These are phyloP conservation scores for Poa pratensis DNA, from an alignment of 176 grass and related monocot genomes.

Conservation along the genomic window DNA sequence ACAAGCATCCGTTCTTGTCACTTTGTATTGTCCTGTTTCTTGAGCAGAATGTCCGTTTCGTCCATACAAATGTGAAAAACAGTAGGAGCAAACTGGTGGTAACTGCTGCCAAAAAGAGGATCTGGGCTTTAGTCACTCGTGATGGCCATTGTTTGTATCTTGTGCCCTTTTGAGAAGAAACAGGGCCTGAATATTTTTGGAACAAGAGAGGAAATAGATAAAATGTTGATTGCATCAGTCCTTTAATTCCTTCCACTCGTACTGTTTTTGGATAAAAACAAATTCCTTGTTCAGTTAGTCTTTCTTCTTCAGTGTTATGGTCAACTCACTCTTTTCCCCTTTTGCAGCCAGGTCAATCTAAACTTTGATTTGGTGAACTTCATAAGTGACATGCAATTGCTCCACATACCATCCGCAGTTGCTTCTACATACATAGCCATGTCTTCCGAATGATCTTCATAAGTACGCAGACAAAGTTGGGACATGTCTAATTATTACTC, in stretches of 20 bases:
- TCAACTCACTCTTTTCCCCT: background rate
- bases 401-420: background rate
- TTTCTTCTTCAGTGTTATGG: background rate
- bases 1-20: constrained; percentile 40
- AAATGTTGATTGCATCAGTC: background rate
- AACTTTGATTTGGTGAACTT: constrained; percentile 30
- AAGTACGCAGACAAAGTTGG: constrained; percentile 47
- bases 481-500: constrained; percentile 81
- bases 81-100: constrained; percentile 35
- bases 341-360: constrained; percentile 31
- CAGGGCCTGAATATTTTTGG: background rate
- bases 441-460: constrained; percentile 27
- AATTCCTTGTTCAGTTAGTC: background rate
- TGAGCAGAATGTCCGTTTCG: constrained; percentile 37
- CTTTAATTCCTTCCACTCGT: constrained; percentile 3
- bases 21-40: constrained; percentile 33
- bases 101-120: constrained; percentile 39
- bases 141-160: constrained; percentile 35
- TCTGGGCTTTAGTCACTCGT: constrained; percentile 23
- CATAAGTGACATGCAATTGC: constrained; percentile 8
- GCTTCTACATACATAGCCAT: constrained; percentile 35
- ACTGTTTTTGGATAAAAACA: background rate
- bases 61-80: constrained; percentile 42
- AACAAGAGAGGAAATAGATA: background rate
- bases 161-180: constrained; percentile 32